Percentiles rank a stretch among this genome's conserved stretches.
Conservation (phyloP, 768 basidiomycete genomes). For the Infundibulicybe gibba region DNA sequence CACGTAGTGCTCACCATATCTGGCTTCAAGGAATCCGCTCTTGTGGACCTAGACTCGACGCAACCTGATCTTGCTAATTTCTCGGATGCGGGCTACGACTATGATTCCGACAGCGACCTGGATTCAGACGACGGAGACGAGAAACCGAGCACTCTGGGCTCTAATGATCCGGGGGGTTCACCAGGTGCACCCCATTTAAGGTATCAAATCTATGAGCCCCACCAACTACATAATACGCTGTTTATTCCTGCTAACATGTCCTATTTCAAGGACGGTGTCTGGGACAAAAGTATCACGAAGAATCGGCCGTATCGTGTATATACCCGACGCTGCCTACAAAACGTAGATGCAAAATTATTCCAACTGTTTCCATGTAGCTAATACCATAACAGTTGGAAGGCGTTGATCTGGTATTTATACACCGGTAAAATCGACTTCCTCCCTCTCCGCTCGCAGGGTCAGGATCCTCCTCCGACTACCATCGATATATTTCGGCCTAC, state of each 20-base stretch:
- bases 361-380: too few relatives aligned
- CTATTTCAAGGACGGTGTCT: slow-evolving; percentile 2
- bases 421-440: slow-evolving; percentile 5
- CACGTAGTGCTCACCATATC: slow-evolving; percentile 7
- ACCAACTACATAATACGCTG: too few relatives aligned
- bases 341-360: too few relatives aligned
- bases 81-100: slow-evolving; percentile 9
- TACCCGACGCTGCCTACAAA: neutral
- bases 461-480: neutral
- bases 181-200: too few relatives aligned
- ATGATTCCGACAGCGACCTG: slow-evolving; percentile 18
- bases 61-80: neutral
- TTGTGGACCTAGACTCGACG: neutral
- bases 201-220: too few relatives aligned
- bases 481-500: slow-evolving; percentile 3
- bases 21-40: slow-evolving; percentile 5
- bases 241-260: too few relatives aligned
- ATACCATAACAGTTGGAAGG: slow-evolving; percentile 3
- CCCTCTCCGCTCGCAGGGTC: neutral
- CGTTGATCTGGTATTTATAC: slow-evolving; percentile 8
- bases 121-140: slow-evolving; percentile 2
- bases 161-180: neutral
- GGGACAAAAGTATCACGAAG: slow-evolving; percentile 9
- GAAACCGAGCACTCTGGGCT: neutral
- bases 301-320: slow-evolving; percentile 12